Percentiles rank a stretch among this genome's conserved stretches.
phyloP scores from a whole-genome alignment of 2,329 filamentous ascomycete species.

The Penicillium glabrum region DNA sequence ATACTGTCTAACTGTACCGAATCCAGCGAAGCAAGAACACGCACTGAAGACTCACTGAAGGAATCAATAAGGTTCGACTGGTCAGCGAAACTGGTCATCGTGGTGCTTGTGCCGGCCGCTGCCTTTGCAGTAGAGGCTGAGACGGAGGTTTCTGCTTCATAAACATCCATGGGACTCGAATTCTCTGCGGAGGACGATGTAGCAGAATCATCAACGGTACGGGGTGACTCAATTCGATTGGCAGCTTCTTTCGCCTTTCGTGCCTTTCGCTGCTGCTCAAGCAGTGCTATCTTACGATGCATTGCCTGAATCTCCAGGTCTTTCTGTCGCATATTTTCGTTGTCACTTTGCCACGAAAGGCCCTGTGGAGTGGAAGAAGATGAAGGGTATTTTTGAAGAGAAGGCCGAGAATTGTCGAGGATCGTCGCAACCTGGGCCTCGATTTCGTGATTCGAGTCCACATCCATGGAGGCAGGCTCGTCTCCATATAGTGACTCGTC shows the following conservation, averaged over 20 bases:
- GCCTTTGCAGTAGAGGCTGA: background rate
- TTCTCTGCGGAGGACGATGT: slow-evolving; percentile 16
- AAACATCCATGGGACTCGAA: slow-evolving; percentile 9
- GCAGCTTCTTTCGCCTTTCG: slow-evolving; percentile 43
- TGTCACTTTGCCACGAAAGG: slow-evolving; percentile 35
- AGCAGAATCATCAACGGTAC: slow-evolving; percentile 22
- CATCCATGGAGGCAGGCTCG: slow-evolving; percentile 30
- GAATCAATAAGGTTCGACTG: slow-evolving; percentile 9
- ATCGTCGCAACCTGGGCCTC: slow-evolving; percentile 21
- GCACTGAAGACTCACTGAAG: slow-evolving; percentile 16
- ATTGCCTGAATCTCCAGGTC: slow-evolving; percentile 50
- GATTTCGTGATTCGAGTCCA: slow-evolving; percentile 16
- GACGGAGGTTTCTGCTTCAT: slow-evolving; percentile 3
- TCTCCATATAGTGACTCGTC: slow-evolving; percentile 52
- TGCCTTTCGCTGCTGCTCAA: slow-evolving; percentile 45
- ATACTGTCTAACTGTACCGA: slow-evolving; percentile 29
- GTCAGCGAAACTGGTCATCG: background rate
- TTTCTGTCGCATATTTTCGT: slow-evolving; percentile 48
- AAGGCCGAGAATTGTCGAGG: slow-evolving; percentile 44
- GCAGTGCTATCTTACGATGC: slow-evolving; percentile 51
- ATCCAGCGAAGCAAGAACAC: slow-evolving; percentile 22
- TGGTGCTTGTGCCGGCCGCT: background rate
- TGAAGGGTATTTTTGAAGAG: slow-evolving; percentile 41
- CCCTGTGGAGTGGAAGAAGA: slow-evolving; percentile 37
- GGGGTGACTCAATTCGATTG: slow-evolving; percentile 39